These are phyloP conservation scores for Centaurea solstitialis DNA, from an alignment of 129 eudicot species.

Conservation along the genomic window DNA sequence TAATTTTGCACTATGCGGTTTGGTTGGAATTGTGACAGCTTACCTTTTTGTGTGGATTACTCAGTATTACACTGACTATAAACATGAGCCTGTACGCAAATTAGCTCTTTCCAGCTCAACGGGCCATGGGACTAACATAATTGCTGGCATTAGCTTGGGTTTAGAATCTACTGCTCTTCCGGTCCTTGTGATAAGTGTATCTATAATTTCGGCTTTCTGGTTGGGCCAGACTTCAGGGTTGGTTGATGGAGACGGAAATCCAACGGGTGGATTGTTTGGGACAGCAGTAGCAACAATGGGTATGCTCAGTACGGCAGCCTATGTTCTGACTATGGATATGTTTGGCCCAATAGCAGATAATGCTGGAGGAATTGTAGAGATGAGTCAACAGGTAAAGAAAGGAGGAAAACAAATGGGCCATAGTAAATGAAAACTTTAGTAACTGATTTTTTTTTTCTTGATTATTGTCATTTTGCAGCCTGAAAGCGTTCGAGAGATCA, in stretches of 20 bases:
- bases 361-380: conserved; percentile 99
- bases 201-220: conserved; percentile 87
- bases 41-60: conserved; percentile 88
- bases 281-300: conserved; percentile 99
- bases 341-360: conserved; percentile 99
- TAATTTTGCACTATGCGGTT: conserved; percentile 85
- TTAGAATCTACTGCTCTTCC: conserved; percentile 96
- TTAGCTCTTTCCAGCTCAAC: conserved; percentile 90
- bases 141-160: conserved; percentile 96
- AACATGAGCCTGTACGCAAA: conserved; percentile 88
- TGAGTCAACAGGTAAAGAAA: conserved; percentile 88
- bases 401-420: background rate
- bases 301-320: conserved; percentile 98
- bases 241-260: conserved; percentile 84
- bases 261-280: conserved; percentile 98
- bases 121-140: conserved; percentile 97
- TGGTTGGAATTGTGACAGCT: conserved; percentile 93
- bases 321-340: conserved; percentile 98
- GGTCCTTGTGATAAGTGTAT: conserved; percentile 77
- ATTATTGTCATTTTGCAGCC: conserved; percentile 55
- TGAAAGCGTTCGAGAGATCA: conserved; percentile 92
- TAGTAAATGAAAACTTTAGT: background rate
- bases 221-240: conserved; percentile 94
- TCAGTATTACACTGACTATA: conserved; percentile 94
- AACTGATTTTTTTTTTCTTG: background rate